phyloP scores from a whole-genome alignment of 345 rosid species.

The Murraya koenigii region DNA sequence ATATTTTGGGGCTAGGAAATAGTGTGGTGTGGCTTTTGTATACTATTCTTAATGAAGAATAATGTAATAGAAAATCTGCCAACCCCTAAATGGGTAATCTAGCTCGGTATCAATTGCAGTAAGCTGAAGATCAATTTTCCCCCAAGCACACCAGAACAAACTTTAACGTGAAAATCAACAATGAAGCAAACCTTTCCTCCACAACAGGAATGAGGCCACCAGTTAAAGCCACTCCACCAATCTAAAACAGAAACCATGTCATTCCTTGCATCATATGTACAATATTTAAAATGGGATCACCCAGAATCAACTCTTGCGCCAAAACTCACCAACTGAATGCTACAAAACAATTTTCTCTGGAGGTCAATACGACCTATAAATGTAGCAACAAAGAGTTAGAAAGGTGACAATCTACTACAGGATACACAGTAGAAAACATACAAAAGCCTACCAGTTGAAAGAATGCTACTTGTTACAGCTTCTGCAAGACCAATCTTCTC shows the following conservation, averaged over 20 bases:
- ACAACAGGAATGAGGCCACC: constrained; percentile 64
- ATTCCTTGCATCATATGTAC: constrained; percentile 4
- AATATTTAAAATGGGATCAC: constrained; percentile 11
- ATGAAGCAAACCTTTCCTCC: constrained; percentile 75
- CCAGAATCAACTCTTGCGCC: neutral
- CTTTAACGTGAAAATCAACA: neutral
- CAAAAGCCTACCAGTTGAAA: constrained; percentile 64
- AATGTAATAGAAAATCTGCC: neutral
- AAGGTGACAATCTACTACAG: constrained; percentile 11
- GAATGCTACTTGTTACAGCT: constrained; percentile 84
- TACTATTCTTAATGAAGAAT: neutral
- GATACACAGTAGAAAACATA: neutral
- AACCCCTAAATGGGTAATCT: neutral
- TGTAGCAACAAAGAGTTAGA: constrained; percentile 12
- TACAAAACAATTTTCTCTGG: constrained; percentile 79
- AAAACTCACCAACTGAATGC: constrained; percentile 77
- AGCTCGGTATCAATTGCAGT: neutral
- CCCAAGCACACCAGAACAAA: neutral
- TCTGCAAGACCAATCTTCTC: constrained; percentile 97
- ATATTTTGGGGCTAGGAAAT: neutral
- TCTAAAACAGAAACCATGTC: constrained; percentile 41
- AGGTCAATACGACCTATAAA: constrained; percentile 85
- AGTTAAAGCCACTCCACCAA: constrained; percentile 93
- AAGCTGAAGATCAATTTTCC: neutral
- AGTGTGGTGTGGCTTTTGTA: neutral